phyloP scores from a whole-genome alignment of 495 filamentous ascomycete species.

The Lindgomyces ingoldianus region DNA sequence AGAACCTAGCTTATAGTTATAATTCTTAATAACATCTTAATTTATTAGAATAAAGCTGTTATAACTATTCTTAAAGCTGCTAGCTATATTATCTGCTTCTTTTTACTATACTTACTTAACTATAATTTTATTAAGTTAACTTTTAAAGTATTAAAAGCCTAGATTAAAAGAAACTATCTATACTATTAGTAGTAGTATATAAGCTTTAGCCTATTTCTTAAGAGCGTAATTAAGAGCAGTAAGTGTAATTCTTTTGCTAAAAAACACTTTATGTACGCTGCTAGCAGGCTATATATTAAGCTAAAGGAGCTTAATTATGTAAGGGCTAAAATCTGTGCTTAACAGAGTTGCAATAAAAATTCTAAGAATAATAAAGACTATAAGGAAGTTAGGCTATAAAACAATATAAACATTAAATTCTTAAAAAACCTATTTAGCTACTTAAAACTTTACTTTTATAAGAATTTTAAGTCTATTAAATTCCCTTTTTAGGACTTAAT shows the following conservation, averaged over 20 bases:
- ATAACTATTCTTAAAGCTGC: not conserved
- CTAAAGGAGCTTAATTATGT: not conserved
- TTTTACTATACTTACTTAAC: constrained; percentile 29
- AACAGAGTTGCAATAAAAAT: not conserved
- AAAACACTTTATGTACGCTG: constrained; percentile 9
- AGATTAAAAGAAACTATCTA: constrained; percentile 7
- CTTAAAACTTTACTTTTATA: too few relatives aligned
- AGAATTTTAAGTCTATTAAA: too few relatives aligned
- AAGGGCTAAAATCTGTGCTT: not conserved
- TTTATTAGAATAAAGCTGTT: not conserved
- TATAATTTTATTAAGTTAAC: constrained; percentile 44
- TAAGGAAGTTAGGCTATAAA: not conserved
- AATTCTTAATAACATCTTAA: constrained; percentile 7
- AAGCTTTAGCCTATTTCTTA: not conserved
- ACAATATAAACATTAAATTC: not conserved
- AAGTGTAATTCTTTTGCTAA: not conserved
- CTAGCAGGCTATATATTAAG: not conserved
- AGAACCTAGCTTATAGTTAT: not conserved
- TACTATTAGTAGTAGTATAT: not conserved
- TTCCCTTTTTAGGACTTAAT: too few relatives aligned
- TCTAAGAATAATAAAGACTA: not conserved
- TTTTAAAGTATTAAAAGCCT: constrained; percentile 13
- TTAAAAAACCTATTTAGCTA: too few relatives aligned
- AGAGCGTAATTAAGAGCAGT: not conserved
- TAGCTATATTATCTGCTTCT: not conserved